Evolutionary conservation across 1,284 basidiomycete genomes (phyloP).

Genomic region (Vanrija humicola): DNA sequence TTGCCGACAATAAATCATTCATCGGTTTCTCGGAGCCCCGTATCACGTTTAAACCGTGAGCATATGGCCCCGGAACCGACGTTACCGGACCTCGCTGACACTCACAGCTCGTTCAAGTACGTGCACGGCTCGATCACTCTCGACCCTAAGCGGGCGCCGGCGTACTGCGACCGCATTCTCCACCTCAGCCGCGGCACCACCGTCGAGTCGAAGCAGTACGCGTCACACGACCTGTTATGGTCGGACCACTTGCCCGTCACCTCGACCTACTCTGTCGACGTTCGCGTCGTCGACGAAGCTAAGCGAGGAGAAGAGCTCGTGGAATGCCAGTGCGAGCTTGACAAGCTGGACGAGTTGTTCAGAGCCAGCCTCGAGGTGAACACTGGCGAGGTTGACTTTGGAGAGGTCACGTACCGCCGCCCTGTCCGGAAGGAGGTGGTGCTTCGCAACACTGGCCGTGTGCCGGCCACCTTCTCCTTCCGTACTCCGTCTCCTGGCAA

Average conservation of each 20-base stretch:
- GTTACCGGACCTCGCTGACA: not conserved
- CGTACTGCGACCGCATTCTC: constrained; percentile 43
- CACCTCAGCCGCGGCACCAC: constrained; percentile 11
- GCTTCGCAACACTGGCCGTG: constrained; percentile 34
- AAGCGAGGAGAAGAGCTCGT: constrained; percentile 44
- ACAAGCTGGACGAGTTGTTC: constrained; percentile 49
- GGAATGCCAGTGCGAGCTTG: constrained; percentile 43
- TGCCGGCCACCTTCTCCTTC: constrained; percentile 35
- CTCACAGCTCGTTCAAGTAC: constrained; percentile 40
- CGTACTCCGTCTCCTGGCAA: constrained; percentile 29
- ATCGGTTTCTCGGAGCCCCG: constrained; percentile 29
- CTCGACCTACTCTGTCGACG: constrained; percentile 17
- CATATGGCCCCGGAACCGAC: not conserved
- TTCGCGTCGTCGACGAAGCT: constrained; percentile 27
- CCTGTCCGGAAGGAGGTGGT: constrained; percentile 18
- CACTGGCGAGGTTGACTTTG: constrained; percentile 51
- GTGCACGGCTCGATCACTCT: constrained; percentile 37
- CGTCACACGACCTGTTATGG: constrained; percentile 39
- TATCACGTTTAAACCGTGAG: constrained; percentile 40
- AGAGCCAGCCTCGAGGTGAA: constrained; percentile 53
- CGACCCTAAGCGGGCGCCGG: constrained; percentile 36
- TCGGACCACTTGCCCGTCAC: constrained; percentile 44
- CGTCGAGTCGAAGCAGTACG: constrained; percentile 19
- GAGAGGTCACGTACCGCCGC: constrained; percentile 28
- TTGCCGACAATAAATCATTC: constrained; percentile 34